Base-by-base conservation (phyloP, 768 basidiomycete genomes). In the Gloeopeniophorella convolvens region DNA sequence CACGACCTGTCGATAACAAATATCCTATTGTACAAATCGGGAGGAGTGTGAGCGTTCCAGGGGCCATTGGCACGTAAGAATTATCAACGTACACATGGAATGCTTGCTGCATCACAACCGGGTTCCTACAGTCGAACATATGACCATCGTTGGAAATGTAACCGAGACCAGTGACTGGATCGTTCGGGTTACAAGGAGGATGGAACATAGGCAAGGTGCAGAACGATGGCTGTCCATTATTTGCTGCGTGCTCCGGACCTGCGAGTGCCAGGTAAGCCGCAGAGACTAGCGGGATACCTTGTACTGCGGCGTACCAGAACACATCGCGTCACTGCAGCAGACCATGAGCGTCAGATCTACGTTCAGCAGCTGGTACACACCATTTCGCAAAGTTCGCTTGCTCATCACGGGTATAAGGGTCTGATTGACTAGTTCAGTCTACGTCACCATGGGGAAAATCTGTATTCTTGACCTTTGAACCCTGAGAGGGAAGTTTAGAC, bases 61-160 rank as follows among this genome's bases (percentile, higher is more conserved):
- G n/a, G n/a, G n/a, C n/a, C n/a, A n/a, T n/a, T n/a, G n/a, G n/a
- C n/a, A n/a, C n/a, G n/a, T n/a, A n/a, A n/a, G n/a, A n/a, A n/a
- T n/a, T n/a, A n/a, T n/a, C 2, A 1, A 71, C 79, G 48, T 60
- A 80, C 78, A 83, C 77, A 59, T 83, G 80, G 65, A 75, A 81
- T 0, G 79, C 70, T 57, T 74, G 78, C 18, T 72, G 74, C 62
- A 75, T 64, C 7, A 73, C 65, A 0, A 65, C 68, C 1, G 81
- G 81, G 55, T 80, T 78, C 47, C 68, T 68, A 62, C 80, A 82
- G 1, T 60, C 21, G 48, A 79, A 82, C 15, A 67, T 57, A 59
- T 82, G 81, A 0, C 81, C 80, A 43, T 82, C 80, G 24, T 65
- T 66, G 1, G 80, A 81, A 24, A 78, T 54, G 55, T 82, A 75